Percentiles rank a stretch among this genome's conserved stretches.
phyloP scores from a whole-genome alignment of 208 protist species.

The Crithidia bombi region DNA sequence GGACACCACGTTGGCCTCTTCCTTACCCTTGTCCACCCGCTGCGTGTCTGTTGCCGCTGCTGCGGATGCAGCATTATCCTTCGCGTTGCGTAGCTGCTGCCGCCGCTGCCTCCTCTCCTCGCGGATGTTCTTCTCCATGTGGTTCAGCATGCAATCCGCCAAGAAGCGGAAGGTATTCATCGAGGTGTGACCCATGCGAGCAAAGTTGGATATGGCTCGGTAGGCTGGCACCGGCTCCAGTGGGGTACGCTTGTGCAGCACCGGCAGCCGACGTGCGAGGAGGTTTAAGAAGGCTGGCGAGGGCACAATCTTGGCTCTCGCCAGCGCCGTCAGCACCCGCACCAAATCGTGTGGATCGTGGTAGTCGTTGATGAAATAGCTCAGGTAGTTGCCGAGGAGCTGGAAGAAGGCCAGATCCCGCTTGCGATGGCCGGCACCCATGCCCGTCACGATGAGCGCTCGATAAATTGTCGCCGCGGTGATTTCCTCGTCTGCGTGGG shows the following conservation, averaged over 20 bases:
- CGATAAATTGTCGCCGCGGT: conserved; percentile 47
- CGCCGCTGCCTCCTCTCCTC: conserved; percentile 38
- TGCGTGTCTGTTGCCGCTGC: conserved; percentile 6
- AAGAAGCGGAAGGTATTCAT: conserved; percentile 84
- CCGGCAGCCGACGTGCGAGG: conserved; percentile 64
- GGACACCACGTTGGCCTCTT: neutral
- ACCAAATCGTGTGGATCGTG: conserved; percentile 65
- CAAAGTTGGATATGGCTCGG: conserved; percentile 67
- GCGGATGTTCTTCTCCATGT: conserved; percentile 56
- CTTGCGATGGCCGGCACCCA: conserved; percentile 72
- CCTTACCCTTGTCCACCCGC: neutral
- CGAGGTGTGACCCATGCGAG: conserved; percentile 65
- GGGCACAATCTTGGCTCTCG: conserved; percentile 76
- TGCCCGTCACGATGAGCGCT: conserved; percentile 69
- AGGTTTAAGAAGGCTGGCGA: conserved; percentile 63
- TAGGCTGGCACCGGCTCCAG: conserved; percentile 65
- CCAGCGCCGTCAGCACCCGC: conserved; percentile 71
- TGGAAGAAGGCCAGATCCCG: conserved; percentile 79
- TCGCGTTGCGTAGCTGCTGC: conserved; percentile 8
- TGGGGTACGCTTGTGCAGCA: conserved; percentile 59
- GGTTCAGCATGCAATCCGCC: conserved; percentile 54
- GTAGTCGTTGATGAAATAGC: conserved; percentile 70
- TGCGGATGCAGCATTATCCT: neutral
- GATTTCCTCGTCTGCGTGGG: conserved; percentile 48
- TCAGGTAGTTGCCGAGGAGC: conserved; percentile 62